phyloP scores from a whole-genome alignment of 2,329 filamentous ascomycete genomes.

The Xenosphaeropsis pyriputrescens region DNA sequence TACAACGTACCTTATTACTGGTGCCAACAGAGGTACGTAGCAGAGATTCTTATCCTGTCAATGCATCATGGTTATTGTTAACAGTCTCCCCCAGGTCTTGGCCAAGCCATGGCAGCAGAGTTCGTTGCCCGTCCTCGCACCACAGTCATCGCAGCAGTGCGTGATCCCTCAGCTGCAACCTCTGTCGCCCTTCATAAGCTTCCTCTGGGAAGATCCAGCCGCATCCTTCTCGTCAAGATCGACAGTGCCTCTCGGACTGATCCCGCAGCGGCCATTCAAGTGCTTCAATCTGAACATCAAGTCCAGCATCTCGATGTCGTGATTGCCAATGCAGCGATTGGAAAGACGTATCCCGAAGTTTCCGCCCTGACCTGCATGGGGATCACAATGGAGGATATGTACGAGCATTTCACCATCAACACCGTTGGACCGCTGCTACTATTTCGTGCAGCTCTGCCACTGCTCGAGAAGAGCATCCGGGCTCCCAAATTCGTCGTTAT shows the following conservation, averaged over 20 bases:
- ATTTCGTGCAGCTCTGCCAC: constrained; percentile 26
- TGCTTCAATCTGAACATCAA: constrained; percentile 15
- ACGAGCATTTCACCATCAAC: constrained; percentile 26
- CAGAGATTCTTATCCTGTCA: neutral
- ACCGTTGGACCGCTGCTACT: constrained; percentile 24
- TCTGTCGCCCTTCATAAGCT: constrained; percentile 20
- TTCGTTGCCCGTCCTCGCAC: constrained; percentile 6
- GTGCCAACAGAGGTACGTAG: constrained; percentile 19
- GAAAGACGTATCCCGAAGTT: constrained; percentile 9
- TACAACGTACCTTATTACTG: constrained; percentile 21
- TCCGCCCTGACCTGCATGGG: constrained; percentile 5
- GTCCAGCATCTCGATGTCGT: constrained; percentile 31
- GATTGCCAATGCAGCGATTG: constrained; percentile 35
- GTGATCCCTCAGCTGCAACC: constrained; percentile 15
- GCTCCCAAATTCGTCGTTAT: constrained; percentile 22
- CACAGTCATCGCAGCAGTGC: constrained; percentile 19
- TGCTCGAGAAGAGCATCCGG: constrained; percentile 20
- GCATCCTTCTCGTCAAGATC: constrained; percentile 25
- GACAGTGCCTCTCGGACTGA: constrained; percentile 22
- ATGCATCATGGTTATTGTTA: neutral
- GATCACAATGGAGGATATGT: constrained; percentile 19
- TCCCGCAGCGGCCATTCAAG: constrained; percentile 17
- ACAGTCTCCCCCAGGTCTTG: constrained; percentile 12
- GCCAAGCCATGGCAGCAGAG: constrained; percentile 15
- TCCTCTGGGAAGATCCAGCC: constrained; percentile 18